Percentiles rank a stretch among this genome's conserved stretches.
These are phyloP conservation scores for Colletotrichum melonis DNA, from an alignment of 2,329 filamentous ascomycete genomes.

Conservation along the genomic window DNA sequence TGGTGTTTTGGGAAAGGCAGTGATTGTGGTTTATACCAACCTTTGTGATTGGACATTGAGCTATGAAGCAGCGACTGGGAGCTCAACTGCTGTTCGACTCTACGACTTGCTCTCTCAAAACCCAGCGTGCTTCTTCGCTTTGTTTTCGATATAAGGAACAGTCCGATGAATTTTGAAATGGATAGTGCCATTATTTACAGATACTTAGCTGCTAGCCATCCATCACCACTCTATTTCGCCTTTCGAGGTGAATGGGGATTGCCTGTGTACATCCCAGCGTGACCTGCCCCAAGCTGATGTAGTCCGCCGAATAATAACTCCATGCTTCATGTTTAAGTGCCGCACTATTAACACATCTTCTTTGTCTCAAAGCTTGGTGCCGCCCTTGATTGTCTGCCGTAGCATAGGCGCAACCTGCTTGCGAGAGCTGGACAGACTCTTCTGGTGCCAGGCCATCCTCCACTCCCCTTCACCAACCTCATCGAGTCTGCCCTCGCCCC, in stretches of 20 bases:
- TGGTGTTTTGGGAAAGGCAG: not conserved
- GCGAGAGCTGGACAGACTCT: constrained; percentile 68
- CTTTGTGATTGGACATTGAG: not conserved
- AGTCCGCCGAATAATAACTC: not conserved
- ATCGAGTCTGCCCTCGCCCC: constrained; percentile 61
- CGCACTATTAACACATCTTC: not conserved
- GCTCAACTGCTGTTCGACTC: too few species aligned
- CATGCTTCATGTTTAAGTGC: not conserved
- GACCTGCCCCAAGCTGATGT: not conserved
- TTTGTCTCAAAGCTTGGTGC: not conserved
- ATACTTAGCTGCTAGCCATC: too few species aligned
- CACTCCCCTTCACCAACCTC: constrained; percentile 51
- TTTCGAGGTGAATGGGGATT: not conserved
- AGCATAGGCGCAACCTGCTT: constrained; percentile 78
- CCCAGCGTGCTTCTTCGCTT: too few species aligned
- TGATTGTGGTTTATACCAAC: not conserved
- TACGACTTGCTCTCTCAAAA: too few species aligned
- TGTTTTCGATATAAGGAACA: too few species aligned
- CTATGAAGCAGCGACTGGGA: not conserved
- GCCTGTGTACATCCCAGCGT: not conserved
- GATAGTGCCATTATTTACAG: too few species aligned
- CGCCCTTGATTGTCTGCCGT: constrained; percentile 62
- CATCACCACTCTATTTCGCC: too few species aligned
- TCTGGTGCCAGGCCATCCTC: constrained; percentile 76
- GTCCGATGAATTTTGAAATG: too few species aligned